These are phyloP conservation scores for Suillus luteus DNA, from an alignment of 768 basidiomycete genomes.

Conservation along the genomic window DNA sequence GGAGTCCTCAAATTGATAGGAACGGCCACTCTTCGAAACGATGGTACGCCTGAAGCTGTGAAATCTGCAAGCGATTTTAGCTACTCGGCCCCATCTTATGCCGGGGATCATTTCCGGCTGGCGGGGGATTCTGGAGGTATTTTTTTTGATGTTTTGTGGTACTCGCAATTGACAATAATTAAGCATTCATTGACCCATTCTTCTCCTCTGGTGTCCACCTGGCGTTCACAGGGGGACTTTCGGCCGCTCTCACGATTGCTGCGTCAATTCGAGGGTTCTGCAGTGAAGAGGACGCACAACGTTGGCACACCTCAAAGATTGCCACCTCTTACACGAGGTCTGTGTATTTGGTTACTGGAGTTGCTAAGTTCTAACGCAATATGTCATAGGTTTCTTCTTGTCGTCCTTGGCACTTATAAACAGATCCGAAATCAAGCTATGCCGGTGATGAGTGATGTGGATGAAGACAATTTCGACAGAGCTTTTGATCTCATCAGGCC, in stretches of 20 bases:
- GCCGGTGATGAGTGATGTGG: constrained; percentile 59
- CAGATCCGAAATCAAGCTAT: constrained; percentile 62
- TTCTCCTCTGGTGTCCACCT: constrained; percentile 66
- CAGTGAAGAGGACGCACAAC: constrained; percentile 46
- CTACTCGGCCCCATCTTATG: constrained; percentile 57
- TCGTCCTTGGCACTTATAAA: constrained; percentile 74
- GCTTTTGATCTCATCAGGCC: constrained; percentile 66
- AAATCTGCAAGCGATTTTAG: constrained; percentile 47
- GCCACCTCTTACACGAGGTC: constrained; percentile 61
- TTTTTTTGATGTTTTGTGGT: neutral
- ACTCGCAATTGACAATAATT: neutral
- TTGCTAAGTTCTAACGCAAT: neutral
- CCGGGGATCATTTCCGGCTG: constrained; percentile 54
- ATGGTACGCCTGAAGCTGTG: constrained; percentile 13
- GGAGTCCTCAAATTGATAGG: constrained; percentile 8
- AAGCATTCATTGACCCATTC: constrained; percentile 67
- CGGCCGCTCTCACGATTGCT: constrained; percentile 57
- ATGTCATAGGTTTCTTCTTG: constrained; percentile 50
- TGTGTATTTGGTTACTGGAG: neutral
- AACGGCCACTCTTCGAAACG: constrained; percentile 14
- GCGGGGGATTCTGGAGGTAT: constrained; percentile 61
- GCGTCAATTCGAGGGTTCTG: constrained; percentile 55
- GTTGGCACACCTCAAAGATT: constrained; percentile 59
- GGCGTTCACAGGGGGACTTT: constrained; percentile 59
- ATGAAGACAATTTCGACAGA: constrained; percentile 69